Percentiles rank a stretch among this genome's conserved stretches.
Evolutionary conservation across 2,329 filamentous ascomycete genomes (phyloP).

Genomic region (Clarireedia hainanense): DNA sequence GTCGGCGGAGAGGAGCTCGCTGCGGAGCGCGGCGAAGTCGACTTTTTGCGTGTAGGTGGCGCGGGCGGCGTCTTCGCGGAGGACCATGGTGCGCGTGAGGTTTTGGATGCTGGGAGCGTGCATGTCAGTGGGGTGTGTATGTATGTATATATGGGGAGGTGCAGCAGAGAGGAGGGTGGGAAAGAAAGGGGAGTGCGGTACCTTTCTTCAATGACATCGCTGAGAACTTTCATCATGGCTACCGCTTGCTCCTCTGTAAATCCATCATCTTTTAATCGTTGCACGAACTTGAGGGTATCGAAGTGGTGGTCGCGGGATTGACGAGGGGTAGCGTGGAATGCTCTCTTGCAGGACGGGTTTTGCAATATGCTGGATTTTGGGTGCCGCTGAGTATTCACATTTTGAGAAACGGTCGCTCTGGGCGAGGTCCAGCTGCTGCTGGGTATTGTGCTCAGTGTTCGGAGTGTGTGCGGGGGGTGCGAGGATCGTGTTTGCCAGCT

Average conservation of each 20-base stretch:
- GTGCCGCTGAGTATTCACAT: background rate
- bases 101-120: slow-evolving; percentile 69
- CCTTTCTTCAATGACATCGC: slow-evolving; percentile 96
- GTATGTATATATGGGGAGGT: too few species aligned
- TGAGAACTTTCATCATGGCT: slow-evolving; percentile 97
- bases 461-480: slow-evolving; percentile 14
- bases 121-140: background rate
- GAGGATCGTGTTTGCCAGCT: slow-evolving; percentile 25
- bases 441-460: slow-evolving; percentile 20
- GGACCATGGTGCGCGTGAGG: slow-evolving; percentile 93
- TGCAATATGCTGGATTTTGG: slow-evolving; percentile 13
- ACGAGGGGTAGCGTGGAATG: slow-evolving; percentile 61
- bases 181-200: slow-evolving; percentile 26
- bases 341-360: slow-evolving; percentile 25
- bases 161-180: background rate
- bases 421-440: slow-evolving; percentile 5
- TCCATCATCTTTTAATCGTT: slow-evolving; percentile 79
- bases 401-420: background rate
- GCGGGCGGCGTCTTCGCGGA: slow-evolving; percentile 84
- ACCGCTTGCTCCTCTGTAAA: slow-evolving; percentile 93
- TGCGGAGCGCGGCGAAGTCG: slow-evolving; percentile 94
- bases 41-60: slow-evolving; percentile 82
- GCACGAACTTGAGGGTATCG: slow-evolving; percentile 95
- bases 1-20: slow-evolving; percentile 86
- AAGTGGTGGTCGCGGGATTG: slow-evolving; percentile 81